Evolutionary conservation across 352 stramenopile species (phyloP).

Genomic region (Phytophthora nicotianae): DNA sequence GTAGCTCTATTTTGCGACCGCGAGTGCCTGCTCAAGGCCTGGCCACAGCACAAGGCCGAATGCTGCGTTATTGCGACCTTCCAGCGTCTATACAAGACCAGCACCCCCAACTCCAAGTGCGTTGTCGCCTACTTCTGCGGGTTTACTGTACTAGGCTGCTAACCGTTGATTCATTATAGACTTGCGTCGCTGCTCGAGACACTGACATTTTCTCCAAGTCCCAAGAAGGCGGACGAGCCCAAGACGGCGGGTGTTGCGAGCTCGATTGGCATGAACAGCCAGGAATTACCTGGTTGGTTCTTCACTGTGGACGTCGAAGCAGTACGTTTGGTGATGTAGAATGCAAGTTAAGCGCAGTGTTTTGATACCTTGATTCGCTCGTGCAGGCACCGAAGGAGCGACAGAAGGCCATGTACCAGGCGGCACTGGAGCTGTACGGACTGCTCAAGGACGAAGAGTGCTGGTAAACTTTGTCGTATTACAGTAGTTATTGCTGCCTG

Average conservation of each 20-base stretch:
- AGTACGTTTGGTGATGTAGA: slow-evolving; percentile 28
- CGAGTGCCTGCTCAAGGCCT: slow-evolving; percentile 65
- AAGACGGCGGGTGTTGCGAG: slow-evolving; percentile 57
- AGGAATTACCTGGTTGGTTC: slow-evolving; percentile 69
- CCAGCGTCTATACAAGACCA: slow-evolving; percentile 30
- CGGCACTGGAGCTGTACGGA: slow-evolving; percentile 59
- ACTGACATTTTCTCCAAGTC: slow-evolving; percentile 40
- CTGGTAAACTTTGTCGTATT: slow-evolving; percentile 57
- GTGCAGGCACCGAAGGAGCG: slow-evolving; percentile 47
- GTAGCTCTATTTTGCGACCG: slow-evolving; percentile 66
- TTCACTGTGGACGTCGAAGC: slow-evolving; percentile 58
- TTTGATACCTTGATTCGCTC: background rate
- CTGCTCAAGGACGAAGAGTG: slow-evolving; percentile 74
- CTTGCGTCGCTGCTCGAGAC: slow-evolving; percentile 42
- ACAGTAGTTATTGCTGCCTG: background rate
- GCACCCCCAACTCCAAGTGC: slow-evolving; percentile 21
- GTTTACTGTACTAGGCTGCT: background rate
- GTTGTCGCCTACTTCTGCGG: background rate
- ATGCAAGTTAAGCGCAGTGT: background rate
- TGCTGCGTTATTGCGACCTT: slow-evolving; percentile 66
- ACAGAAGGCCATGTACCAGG: slow-evolving; percentile 56
- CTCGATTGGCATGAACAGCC: slow-evolving; percentile 53
- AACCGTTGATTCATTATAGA: slow-evolving; percentile 27
- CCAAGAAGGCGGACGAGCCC: slow-evolving; percentile 43
- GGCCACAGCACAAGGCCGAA: slow-evolving; percentile 64